A percentile compares a stretch with the other conserved stretches of the same genome.
phyloP scores from a whole-genome alignment of 2,329 filamentous ascomycete genomes.

The Aureobasidium namibiae region DNA sequence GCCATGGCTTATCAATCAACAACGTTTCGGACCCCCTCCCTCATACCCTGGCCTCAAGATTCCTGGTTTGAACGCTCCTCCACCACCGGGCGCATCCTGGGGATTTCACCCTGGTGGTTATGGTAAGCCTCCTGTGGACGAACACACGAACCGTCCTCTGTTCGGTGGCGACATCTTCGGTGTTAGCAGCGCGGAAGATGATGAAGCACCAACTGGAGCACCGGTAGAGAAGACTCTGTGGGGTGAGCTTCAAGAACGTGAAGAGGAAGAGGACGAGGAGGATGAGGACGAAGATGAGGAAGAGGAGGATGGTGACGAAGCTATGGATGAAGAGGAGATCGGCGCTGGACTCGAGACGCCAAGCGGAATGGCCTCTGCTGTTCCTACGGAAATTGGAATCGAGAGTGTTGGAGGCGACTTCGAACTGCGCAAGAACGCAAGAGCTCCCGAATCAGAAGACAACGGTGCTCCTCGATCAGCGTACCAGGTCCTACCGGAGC shows the following conservation, averaged over 20 bases:
- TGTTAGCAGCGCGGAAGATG: slow-evolving; percentile 55
- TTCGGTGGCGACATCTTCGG: slow-evolving; percentile 96
- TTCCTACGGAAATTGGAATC: slow-evolving; percentile 72
- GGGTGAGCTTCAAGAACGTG: slow-evolving; percentile 80
- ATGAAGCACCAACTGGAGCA: slow-evolving; percentile 54
- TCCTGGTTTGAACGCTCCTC: slow-evolving; percentile 85
- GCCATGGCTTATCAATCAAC: slow-evolving; percentile 95
- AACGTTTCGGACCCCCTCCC: slow-evolving; percentile 84
- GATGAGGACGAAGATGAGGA: slow-evolving; percentile 56
- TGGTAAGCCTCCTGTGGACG: slow-evolving; percentile 91
- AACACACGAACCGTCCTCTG: slow-evolving; percentile 72
- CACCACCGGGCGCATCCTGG: slow-evolving; percentile 82
- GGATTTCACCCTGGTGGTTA: slow-evolving; percentile 93
- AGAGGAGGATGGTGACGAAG: slow-evolving; percentile 67
- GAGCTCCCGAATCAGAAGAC: slow-evolving; percentile 84
- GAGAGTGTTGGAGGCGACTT: slow-evolving; percentile 79
- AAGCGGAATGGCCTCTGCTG: slow-evolving; percentile 68
- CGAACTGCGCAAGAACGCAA: slow-evolving; percentile 77
- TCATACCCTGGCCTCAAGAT: slow-evolving; percentile 95
- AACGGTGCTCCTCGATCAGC: slow-evolving; percentile 55
- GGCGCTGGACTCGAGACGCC: slow-evolving; percentile 63
- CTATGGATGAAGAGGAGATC: slow-evolving; percentile 60
- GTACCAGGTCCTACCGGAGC: slow-evolving; percentile 84
- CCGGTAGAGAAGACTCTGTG: slow-evolving; percentile 80
- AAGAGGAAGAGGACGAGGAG: slow-evolving; percentile 63